phyloP scores from a whole-genome alignment of 345 rosid genomes.

The Syzygium aqueum region DNA sequence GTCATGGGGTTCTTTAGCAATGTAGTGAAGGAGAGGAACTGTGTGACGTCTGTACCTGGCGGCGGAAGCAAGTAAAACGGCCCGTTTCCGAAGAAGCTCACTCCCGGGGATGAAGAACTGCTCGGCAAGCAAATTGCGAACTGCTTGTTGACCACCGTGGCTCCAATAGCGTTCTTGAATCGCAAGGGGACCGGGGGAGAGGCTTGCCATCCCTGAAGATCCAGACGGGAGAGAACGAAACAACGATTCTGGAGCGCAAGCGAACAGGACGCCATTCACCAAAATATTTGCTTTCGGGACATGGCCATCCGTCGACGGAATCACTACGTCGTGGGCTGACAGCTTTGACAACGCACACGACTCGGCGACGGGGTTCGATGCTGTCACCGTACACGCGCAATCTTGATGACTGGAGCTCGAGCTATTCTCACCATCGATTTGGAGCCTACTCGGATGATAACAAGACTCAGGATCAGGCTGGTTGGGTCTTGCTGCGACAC shows the following conservation, averaged over 20 bases:
- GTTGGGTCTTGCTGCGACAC: constrained; percentile 2
- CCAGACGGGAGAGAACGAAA: constrained; percentile 15
- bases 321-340: constrained; percentile 1
- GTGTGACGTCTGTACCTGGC: constrained; percentile 10
- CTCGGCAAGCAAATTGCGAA: constrained; percentile 32
- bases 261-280: not conserved
- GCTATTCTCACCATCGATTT: not conserved
- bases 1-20: not conserved
- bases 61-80: constrained; percentile 14
- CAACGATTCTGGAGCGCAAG: constrained; percentile 16
- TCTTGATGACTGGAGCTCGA: not conserved
- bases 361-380: constrained; percentile 16
- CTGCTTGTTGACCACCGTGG: not conserved
- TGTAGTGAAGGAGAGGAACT: constrained; percentile 12
- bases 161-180: constrained; percentile 4
- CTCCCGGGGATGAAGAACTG: constrained; percentile 9
- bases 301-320: constrained; percentile 13
- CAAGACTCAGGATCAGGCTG: constrained; percentile 1
- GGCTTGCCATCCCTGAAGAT: constrained; percentile 18
- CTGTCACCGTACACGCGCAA: constrained; percentile 16
- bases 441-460: constrained; percentile 1
- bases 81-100: constrained; percentile 19
- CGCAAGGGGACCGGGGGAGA: constrained; percentile 15
- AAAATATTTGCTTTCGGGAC: constrained; percentile 1
- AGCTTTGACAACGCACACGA: constrained; percentile 5